Base-by-base conservation (phyloP, 768 basidiomycete species). In the Lactarius sanguifluus region DNA sequence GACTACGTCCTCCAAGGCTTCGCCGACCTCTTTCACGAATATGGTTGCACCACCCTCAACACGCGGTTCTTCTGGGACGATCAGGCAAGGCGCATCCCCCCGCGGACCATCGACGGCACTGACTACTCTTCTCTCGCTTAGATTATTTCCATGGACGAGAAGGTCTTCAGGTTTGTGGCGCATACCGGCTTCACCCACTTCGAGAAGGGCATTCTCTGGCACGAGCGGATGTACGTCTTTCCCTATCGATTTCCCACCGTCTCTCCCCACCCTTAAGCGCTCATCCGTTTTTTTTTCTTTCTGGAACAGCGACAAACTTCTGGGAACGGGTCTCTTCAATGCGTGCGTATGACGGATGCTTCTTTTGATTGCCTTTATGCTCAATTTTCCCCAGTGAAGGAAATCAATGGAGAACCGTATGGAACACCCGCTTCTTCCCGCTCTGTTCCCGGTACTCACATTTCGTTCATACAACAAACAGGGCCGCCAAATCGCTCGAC, bases 281-380 rank as follows among this genome's bases (percentile, higher is more conserved):
- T 23, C n/a, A 10, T 23, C 30, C 5, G 2, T 7, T n/a, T 23
- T 70, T 61, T 43, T 25, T 41, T 40, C 5, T 25, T 52, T 52
- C 50, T 52, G 13, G 16, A 45, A 60, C 67, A 66, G 64, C n/a
- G 67, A 69, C 36, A 70, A 70, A 41, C 52, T 84, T 16, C 71
- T 85, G 18, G 85, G 85, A 18, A 80, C 77, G 0, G 86, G 86
- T 7, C 80, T 86, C 7, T 86, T 87, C 74, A 86, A 84, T 67
- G 79, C 82, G 2, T 82, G 84, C 70, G 82, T 59, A 58, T 55
- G 32, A 50, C 9, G 6, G 43, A 36, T 16, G 36, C 57, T 56
- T 58, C 63, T 50, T 34, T 57, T 63, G 66, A 64, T 67, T 63
- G 20, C 59, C 57, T 57, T 61, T 68, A 68, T 58, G 50, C 67